phyloP scores from a whole-genome alignment of 768 basidiomycete genomes.

The Phaeotremella skinneri region DNA sequence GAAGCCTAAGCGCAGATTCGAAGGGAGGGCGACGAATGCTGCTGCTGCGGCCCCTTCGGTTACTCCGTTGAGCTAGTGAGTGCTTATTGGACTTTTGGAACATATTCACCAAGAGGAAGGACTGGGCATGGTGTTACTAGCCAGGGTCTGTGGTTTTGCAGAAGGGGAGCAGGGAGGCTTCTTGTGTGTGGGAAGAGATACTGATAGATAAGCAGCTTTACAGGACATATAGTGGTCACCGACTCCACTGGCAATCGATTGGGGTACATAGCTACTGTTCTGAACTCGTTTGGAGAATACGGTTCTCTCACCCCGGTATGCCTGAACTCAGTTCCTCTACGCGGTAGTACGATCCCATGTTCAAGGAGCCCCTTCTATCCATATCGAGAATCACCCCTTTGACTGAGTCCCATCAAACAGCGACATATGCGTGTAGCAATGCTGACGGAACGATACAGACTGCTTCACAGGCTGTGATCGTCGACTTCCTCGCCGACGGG shows the following conservation, averaged over 20 bases:
- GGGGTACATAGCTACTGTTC: neutral
- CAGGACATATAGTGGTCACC: neutral
- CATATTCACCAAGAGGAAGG: neutral
- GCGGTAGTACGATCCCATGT: too few species aligned
- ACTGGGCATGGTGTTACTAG: too few species aligned
- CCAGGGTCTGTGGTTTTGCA: too few species aligned
- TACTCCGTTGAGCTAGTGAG: too few species aligned
- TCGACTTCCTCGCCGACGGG: neutral
- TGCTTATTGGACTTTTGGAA: neutral
- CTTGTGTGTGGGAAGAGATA: neutral
- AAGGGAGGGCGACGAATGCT: neutral
- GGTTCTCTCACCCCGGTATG: neutral
- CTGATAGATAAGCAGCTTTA: neutral
- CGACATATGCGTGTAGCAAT: too few species aligned
- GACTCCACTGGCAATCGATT: neutral
- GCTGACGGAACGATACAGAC: too few species aligned
- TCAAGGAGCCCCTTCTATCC: too few species aligned
- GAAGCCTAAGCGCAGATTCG: neutral
- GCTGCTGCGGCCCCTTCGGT: neutral
- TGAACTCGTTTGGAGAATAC: neutral
- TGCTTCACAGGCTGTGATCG: neutral
- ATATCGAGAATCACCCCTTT: neutral
- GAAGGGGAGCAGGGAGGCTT: too few species aligned
- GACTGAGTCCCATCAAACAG: too few species aligned
- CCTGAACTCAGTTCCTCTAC: neutral